Evolutionary conservation across 2,329 filamentous ascomycete species (phyloP).

Genomic region (Macroventuria anomochaeta): DNA sequence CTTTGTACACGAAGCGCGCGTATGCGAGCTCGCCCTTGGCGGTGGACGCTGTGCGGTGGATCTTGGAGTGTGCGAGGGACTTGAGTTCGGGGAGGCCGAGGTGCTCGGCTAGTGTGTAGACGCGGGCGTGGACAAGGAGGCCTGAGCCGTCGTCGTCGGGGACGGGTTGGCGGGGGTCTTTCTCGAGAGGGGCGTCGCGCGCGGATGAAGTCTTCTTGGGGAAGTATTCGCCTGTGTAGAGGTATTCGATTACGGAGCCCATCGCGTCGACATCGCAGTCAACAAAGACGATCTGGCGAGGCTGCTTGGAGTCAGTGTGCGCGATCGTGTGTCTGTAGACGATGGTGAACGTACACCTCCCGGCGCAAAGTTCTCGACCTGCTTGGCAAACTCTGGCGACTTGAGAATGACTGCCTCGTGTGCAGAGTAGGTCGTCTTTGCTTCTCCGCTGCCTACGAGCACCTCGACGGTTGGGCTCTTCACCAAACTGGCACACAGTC

Average conservation of each 20-base stretch:
- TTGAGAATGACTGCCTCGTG: conserved; percentile 78
- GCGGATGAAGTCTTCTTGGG: conserved; percentile 66
- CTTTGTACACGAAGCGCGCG: conserved; percentile 86
- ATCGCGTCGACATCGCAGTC: conserved; percentile 75
- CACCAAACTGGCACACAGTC: conserved; percentile 49
- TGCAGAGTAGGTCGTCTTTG: conserved; percentile 71
- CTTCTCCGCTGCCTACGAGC: conserved; percentile 58
- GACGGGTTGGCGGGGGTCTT: conserved; percentile 67
- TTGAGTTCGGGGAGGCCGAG: conserved; percentile 71
- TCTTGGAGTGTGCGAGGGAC: conserved; percentile 82
- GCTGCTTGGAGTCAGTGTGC: conserved; percentile 46
- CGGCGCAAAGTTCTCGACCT: conserved; percentile 66
- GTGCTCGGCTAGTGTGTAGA: conserved; percentile 88
- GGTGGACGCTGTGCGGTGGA: conserved; percentile 87
- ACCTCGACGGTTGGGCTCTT: conserved; percentile 58
- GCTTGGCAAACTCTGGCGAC: conserved; percentile 75
- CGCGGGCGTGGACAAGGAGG: conserved; percentile 84
- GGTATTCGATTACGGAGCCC: conserved; percentile 80
- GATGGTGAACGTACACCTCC: conserved; percentile 63
- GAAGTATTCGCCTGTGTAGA: conserved; percentile 89
- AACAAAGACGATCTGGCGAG: conserved; percentile 71
- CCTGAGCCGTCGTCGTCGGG: conserved; percentile 81
- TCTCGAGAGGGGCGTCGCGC: conserved; percentile 71
- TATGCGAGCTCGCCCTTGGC: conserved; percentile 91
- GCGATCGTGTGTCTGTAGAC: background rate